Base-by-base conservation (phyloP, 768 basidiomycete species). In the Boletus subcaerulescens region DNA sequence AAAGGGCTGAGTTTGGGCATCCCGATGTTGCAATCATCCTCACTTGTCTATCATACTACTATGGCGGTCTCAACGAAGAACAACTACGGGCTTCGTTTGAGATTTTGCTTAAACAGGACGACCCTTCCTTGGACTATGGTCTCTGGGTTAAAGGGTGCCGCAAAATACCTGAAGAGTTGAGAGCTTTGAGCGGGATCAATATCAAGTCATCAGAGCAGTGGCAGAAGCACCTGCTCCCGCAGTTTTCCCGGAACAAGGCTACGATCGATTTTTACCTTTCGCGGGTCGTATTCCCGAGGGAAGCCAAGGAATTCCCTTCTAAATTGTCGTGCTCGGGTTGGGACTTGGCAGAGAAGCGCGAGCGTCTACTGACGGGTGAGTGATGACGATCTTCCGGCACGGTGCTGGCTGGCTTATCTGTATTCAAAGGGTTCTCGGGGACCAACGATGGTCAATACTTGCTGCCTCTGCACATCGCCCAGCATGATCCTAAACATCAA, bases 381-480 rank as follows among this genome's bases (percentile, higher is more conserved):
- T 20, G 18, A 58, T 45, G 14, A 11, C 5, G 3, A 13, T 15
- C 11, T 18, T 5, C 3, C 0, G 5, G 24, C 8, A 0, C 36
- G 15, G 8, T 10, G 12, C 14, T 24, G 1, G 26, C 11, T 43
- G 14, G 9, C 40, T 61, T 15, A 45, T 33, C 17, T 8, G 1
- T 29, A 3, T 31, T 36, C 9, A 50, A 35, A 56, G 73, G 74
- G 6, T 75, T 75, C 53, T 76, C 75, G 20, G 74, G 76, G 0
- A 75, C 74, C 0, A 77, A 75, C 14, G 74, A 77, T 35, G 65
- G 65, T 1, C 71, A 63, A 22, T 78, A 81, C 49, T 59, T 67
- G 12, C 50, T 77, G 12, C 76, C 76, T 0, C 55, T 66, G 0
- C 65, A 73, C 3, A 73, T 77, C 13, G 47, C 53, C 7, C 72